These are phyloP conservation scores for Penicillium brevicompactum DNA, from an alignment of 2,329 filamentous ascomycete species.

Conservation along the genomic window DNA sequence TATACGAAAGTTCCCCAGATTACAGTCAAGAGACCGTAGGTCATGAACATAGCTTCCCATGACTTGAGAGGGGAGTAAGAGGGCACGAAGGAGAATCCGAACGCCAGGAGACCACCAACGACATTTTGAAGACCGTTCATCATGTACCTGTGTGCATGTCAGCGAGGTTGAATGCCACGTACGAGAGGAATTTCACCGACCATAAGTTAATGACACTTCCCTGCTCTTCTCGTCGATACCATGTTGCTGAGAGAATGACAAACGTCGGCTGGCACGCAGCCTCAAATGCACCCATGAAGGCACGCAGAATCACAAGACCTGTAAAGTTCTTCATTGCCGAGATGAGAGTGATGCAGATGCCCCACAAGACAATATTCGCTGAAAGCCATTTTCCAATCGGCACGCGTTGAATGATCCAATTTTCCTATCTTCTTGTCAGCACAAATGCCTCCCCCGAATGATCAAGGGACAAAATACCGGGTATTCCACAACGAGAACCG, in stretches of 20 bases:
- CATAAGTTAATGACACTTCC: conserved; percentile 67
- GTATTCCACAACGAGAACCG: conserved; percentile 70
- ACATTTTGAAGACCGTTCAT: conserved; percentile 75
- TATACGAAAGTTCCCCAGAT: conserved; percentile 65
- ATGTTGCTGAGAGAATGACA: conserved; percentile 67
- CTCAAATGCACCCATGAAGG: conserved; percentile 71
- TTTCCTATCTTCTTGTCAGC: conserved; percentile 33
- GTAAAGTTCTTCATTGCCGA: conserved; percentile 63
- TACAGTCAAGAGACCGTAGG: conserved; percentile 63
- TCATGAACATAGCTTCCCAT: conserved; percentile 70
- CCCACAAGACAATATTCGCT: conserved; percentile 67
- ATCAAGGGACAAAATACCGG: conserved; percentile 51
- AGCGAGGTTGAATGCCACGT: background rate
- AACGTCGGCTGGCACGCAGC: conserved; percentile 70
- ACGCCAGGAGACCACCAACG: conserved; percentile 68
- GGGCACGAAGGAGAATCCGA: conserved; percentile 53
- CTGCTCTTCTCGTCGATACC: conserved; percentile 72
- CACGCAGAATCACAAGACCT: conserved; percentile 62
- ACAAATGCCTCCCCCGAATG: background rate
- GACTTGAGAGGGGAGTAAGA: conserved; percentile 55
- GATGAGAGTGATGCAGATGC: conserved; percentile 61
- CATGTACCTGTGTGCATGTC: conserved; percentile 57
- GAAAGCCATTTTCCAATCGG: conserved; percentile 69
- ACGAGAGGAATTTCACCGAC: conserved; percentile 37
- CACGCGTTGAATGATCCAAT: conserved; percentile 63